phyloP scores from a whole-genome alignment of 257 asterid species.

The Misopates orontium region DNA sequence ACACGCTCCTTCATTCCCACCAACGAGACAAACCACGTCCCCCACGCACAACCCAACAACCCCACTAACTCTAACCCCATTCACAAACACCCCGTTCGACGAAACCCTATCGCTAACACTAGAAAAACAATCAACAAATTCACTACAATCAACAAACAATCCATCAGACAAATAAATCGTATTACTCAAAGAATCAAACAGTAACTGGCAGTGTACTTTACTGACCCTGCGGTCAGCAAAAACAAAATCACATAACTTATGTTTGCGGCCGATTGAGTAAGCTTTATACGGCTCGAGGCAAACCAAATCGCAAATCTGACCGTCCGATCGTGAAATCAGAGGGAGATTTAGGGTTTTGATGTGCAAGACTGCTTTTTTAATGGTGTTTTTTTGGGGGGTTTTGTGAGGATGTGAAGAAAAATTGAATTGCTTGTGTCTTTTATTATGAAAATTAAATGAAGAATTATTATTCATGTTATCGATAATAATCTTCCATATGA shows the following conservation, averaged over 20 bases:
- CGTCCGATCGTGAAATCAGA: slow-evolving; percentile 45
- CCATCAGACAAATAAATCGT: slow-evolving; percentile 69
- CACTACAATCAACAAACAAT: slow-evolving; percentile 34
- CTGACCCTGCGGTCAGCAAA: slow-evolving; percentile 60
- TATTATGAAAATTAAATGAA: slow-evolving; percentile 36
- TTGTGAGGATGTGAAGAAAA: slow-evolving; percentile 34
- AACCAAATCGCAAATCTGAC: slow-evolving; percentile 47
- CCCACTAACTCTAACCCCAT: slow-evolving; percentile 55
- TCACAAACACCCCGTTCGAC: slow-evolving; percentile 66
- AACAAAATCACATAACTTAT: slow-evolving; percentile 50
- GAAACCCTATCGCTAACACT: slow-evolving; percentile 50
- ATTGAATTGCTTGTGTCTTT: slow-evolving; percentile 37
- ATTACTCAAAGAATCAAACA: slow-evolving; percentile 53
- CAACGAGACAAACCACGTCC: slow-evolving; percentile 62
- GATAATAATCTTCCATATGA: neutral
- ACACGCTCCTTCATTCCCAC: slow-evolving; percentile 45
- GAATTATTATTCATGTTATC: slow-evolving; percentile 50
- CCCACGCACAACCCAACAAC: slow-evolving; percentile 59
- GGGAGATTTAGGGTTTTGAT: slow-evolving; percentile 55
- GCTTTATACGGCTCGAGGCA: slow-evolving; percentile 56
- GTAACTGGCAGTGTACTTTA: slow-evolving; percentile 62
- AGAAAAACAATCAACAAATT: slow-evolving; percentile 28
- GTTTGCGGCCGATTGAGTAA: slow-evolving; percentile 63
- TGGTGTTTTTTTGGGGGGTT: slow-evolving; percentile 38
- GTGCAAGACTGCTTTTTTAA: slow-evolving; percentile 43